Evolutionary conservation across 306 rosid genomes (phyloP).

Genomic region (Bauhinia variegata): DNA sequence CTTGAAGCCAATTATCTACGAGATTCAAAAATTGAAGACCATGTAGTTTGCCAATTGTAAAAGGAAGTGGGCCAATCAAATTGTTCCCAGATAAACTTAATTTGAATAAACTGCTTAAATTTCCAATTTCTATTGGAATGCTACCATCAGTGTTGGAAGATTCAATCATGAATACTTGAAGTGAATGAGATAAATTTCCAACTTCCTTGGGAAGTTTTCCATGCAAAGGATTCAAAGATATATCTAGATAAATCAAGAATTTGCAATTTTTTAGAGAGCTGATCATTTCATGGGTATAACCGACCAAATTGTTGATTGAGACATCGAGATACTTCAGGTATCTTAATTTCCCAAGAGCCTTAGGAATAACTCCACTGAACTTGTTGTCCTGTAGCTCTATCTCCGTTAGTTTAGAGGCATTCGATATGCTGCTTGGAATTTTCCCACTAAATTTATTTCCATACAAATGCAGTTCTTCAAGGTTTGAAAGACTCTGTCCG

Average conservation of each 20-base stretch:
- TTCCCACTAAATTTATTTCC: slow-evolving; percentile 27
- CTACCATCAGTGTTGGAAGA: slow-evolving; percentile 10
- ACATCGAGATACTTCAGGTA: not conserved
- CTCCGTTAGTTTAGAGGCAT: slow-evolving; percentile 28
- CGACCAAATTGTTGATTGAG: not conserved
- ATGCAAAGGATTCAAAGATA: slow-evolving; percentile 26
- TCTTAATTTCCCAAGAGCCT: not conserved
- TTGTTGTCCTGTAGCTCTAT: not conserved
- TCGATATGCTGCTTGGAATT: slow-evolving; percentile 30
- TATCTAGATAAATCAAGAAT: not conserved
- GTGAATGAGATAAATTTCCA: slow-evolving; percentile 28
- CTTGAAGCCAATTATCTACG: slow-evolving; percentile 24
- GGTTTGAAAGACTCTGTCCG: slow-evolving; percentile 28
- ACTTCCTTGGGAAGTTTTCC: slow-evolving; percentile 14
- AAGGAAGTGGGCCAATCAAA: slow-evolving; percentile 37
- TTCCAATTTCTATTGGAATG: slow-evolving; percentile 37
- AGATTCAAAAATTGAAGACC: slow-evolving; percentile 34
- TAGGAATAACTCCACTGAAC: slow-evolving; percentile 2
- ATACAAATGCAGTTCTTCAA: not conserved
- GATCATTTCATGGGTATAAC: not conserved
- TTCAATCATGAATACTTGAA: not conserved
- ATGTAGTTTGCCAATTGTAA: slow-evolving; percentile 21
- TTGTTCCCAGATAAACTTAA: slow-evolving; percentile 17
- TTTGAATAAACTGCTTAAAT: slow-evolving; percentile 15
- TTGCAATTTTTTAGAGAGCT: slow-evolving; percentile 1